Conservation (phyloP, 306 rosid genomes). For the Cyamopsis tetragonoloba region DNA sequence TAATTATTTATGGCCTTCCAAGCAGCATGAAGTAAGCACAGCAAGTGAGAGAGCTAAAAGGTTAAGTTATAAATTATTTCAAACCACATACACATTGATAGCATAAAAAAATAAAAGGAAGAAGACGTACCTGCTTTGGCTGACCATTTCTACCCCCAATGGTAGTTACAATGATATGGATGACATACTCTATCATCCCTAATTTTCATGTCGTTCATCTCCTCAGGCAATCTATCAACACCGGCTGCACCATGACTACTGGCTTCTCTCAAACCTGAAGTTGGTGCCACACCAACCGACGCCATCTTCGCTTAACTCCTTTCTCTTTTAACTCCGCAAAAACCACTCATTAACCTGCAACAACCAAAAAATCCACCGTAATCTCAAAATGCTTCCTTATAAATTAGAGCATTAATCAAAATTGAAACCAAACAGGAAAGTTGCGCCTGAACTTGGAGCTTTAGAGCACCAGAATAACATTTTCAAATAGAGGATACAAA, state of each 20-base stretch:
- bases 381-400: not conserved
- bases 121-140: slow-evolving; percentile 70
- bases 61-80: slow-evolving; percentile 5
- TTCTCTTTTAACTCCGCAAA: slow-evolving; percentile 20
- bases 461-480: slow-evolving; percentile 70
- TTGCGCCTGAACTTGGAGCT: slow-evolving; percentile 53
- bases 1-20: too few relatives aligned
- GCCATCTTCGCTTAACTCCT: slow-evolving; percentile 46
- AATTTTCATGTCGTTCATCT: slow-evolving; percentile 89
- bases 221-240: slow-evolving; percentile 80
- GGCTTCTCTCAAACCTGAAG: slow-evolving; percentile 56
- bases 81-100: not conserved
- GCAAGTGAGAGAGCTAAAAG: too few relatives aligned
- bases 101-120: not conserved
- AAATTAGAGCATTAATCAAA: not conserved
- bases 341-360: slow-evolving; percentile 49
- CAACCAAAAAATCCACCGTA: slow-evolving; percentile 10
- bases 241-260: slow-evolving; percentile 52
- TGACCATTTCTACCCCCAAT: slow-evolving; percentile 92
- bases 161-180: slow-evolving; percentile 78
- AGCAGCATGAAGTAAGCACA: too few relatives aligned
- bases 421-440: not conserved
- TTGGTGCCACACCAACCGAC: slow-evolving; percentile 70
- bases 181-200: slow-evolving; percentile 72
- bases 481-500: slow-evolving; percentile 48